Evolutionary conservation across 345 rosid species (phyloP), one percentile per base, ranked within the genome.

Genomic region (Anacardium occidentale): DNA sequence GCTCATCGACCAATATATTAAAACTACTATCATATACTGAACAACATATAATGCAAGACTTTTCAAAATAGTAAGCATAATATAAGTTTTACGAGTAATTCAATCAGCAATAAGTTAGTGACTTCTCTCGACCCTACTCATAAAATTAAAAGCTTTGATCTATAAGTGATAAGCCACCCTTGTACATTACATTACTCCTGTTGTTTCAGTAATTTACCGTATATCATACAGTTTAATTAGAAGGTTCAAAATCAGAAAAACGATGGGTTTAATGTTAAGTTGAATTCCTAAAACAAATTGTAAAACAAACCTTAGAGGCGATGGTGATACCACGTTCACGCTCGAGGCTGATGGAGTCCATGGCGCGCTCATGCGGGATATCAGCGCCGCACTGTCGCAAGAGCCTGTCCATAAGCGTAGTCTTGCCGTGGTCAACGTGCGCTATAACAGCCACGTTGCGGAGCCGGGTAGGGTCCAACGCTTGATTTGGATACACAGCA

Each of bases 371-470:
- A 58, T 95, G 99, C 0, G 99, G 97, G 32, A 95, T 86, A 66
- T 92, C 97, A 2, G 99, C 97, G 9, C 99, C 99, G 78, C 99
- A 95, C 96, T 95, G 98, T 76, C 98, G 86, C 3, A 95, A 91
- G 64, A 95, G 77, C 54, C 99, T 81, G 87, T 95, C 99, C 99
- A 92, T 95, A 32, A 95, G 90, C 7, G 99, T 95, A 2, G 99
- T 95, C 87, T 95, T 92, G 15, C 99, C 99, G 24, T 95, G 98
- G 83, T 95, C 99, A 55, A 95, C 99, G 68, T 92, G 99, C 24
- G 99, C 99, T 10, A 95, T 95, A 20, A 95, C 99, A 0, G 99
- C 98, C 25, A 95, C 98, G 83, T 95, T 95, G 37, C 99, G 81
- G 24, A 95, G 86, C 45, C 97, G 84, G 72, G 71, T 56, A 0